Evolutionary conservation across 176 grass and related monocot genomes (phyloP).

Genomic region (Ensete glaucum): DNA sequence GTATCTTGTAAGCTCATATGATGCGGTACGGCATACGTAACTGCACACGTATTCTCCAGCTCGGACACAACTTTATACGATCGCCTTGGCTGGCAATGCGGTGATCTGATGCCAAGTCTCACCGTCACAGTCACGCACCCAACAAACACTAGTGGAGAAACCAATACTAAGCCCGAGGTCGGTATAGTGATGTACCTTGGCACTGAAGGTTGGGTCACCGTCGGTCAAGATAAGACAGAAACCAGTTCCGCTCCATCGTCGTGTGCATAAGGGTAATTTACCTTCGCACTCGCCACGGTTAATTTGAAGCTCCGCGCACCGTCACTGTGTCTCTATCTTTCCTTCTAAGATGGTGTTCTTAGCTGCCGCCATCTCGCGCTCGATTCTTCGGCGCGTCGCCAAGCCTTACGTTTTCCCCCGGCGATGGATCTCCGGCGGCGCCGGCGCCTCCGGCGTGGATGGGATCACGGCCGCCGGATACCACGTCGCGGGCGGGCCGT

Average conservation of each 20-base stretch:
- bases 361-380: slow-evolving; percentile 23
- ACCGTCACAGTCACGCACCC: neutral
- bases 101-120: neutral
- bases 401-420: neutral
- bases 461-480: slow-evolving; percentile 36
- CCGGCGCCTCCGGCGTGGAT: slow-evolving; percentile 19
- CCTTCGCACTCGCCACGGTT: neutral
- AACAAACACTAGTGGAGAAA: neutral
- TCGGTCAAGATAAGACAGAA: neutral
- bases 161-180: neutral
- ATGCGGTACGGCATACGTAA: neutral
- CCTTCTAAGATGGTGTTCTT: slow-evolving; percentile 35
- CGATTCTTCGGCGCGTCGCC: slow-evolving; percentile 38
- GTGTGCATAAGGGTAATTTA: too few relatives aligned
- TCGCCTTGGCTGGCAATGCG: neutral
- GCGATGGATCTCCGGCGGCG: slow-evolving; percentile 32
- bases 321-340: neutral
- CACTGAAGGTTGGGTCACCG: neutral
- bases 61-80: neutral
- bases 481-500: slow-evolving; percentile 61
- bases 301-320: neutral
- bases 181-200: too few relatives aligned
- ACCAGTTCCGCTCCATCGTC: too few relatives aligned
- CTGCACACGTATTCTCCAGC: neutral
- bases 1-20: too few relatives aligned